These are phyloP conservation scores for Gloeostereum incarnatum DNA, from an alignment of 768 basidiomycete genomes.

Conservation along the genomic window DNA sequence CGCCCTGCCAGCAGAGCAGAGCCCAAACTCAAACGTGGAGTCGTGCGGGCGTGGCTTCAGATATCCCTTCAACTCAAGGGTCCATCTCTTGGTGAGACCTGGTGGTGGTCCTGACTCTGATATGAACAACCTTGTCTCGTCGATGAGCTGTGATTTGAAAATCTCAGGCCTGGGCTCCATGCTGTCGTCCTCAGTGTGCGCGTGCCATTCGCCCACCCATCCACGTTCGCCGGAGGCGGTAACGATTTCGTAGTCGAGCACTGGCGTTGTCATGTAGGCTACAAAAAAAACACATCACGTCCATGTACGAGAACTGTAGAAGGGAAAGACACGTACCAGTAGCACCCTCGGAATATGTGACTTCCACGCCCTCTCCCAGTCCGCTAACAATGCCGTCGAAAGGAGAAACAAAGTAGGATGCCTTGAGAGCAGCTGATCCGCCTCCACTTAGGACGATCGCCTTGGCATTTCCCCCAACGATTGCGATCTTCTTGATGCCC, in stretches of 20 bases:
- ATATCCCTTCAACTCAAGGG: constrained; percentile 48
- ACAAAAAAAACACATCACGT: constrained; percentile 2
- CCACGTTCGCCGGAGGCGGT: constrained; percentile 51
- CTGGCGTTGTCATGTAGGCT: constrained; percentile 61
- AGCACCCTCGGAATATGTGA: constrained; percentile 66
- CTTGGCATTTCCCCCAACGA: constrained; percentile 65
- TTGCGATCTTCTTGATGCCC: constrained; percentile 38
- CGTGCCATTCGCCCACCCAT: constrained; percentile 57
- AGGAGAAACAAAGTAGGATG: constrained; percentile 70
- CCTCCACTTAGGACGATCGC: constrained; percentile 64
- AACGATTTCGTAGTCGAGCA: constrained; percentile 57
- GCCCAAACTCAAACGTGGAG: constrained; percentile 60
- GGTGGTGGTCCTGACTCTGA: constrained; percentile 43
- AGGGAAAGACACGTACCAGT: constrained; percentile 31
- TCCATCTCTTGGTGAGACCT: constrained; percentile 54
- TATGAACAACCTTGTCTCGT: constrained; percentile 62
- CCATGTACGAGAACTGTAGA: background rate
- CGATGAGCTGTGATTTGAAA: constrained; percentile 32
- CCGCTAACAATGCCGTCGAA: constrained; percentile 67
- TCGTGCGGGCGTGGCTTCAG: constrained; percentile 50
- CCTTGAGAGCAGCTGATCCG: constrained; percentile 66
- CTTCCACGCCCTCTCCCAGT: constrained; percentile 38
- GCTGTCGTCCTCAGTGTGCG: constrained; percentile 48
- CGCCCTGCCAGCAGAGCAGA: constrained; percentile 58
- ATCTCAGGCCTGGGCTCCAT: constrained; percentile 35